These are phyloP conservation scores for Bathelium albidoporum DNA, from an alignment of 495 filamentous ascomycete species.

Conservation along the genomic window DNA sequence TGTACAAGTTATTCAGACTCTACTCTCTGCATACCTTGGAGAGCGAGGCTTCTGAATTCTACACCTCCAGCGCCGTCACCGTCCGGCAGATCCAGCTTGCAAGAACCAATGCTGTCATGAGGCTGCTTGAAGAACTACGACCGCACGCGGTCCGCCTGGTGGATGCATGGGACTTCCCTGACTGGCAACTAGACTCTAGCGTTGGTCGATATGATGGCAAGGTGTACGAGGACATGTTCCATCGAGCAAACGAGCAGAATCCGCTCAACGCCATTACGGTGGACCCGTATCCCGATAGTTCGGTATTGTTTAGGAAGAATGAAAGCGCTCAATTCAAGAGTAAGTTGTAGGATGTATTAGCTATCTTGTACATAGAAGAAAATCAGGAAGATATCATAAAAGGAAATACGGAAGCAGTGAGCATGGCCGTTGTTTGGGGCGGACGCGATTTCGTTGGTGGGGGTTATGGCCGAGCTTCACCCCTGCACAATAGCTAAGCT, in stretches of 20 bases:
- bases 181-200: conserved; percentile 59
- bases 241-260: conserved; percentile 54
- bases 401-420: too few species aligned
- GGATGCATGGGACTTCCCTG: conserved; percentile 57
- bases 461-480: too few species aligned
- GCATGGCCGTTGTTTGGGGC: too few species aligned
- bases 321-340: conserved; percentile 32
- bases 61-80: conserved; percentile 50
- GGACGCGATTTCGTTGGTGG: too few species aligned
- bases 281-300: conserved; percentile 57
- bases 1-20: conserved; percentile 57
- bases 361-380: not conserved
- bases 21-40: conserved; percentile 56
- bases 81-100: conserved; percentile 55
- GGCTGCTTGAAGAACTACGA: conserved; percentile 53
- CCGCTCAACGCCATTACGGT: conserved; percentile 55
- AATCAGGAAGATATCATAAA: not conserved
- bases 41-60: conserved; percentile 56
- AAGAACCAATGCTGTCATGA: conserved; percentile 50
- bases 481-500: too few species aligned
- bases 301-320: conserved; percentile 48
- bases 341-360: conserved; percentile 31
- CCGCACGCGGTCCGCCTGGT: conserved; percentile 57
- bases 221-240: conserved; percentile 61
- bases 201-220: conserved; percentile 55